Percentiles rank a stretch among this genome's conserved stretches.
These are phyloP conservation scores for Aurifilum marmelostoma DNA, from an alignment of 2,329 filamentous ascomycete species.

Conservation along the genomic window DNA sequence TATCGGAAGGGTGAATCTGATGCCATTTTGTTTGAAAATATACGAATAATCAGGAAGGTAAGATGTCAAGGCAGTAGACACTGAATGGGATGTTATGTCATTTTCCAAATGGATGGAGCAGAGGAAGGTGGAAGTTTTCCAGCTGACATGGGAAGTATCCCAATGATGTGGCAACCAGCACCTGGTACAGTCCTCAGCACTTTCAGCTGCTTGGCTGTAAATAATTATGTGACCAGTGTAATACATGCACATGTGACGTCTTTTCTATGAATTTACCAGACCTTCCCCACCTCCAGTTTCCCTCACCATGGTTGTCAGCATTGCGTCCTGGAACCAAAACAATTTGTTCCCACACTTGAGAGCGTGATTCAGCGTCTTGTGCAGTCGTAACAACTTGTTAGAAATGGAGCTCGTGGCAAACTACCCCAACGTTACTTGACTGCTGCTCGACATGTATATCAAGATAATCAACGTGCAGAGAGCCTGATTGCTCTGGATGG, in stretches of 20 bases:
- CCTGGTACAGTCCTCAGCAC: too few relatives aligned
- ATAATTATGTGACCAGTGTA: not conserved
- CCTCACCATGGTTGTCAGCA: not conserved
- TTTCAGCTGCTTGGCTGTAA: not conserved
- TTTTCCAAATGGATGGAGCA: too few relatives aligned
- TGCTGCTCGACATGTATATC: not conserved
- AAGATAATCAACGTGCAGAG: too few relatives aligned
- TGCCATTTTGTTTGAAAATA: not conserved
- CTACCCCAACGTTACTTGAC: not conserved
- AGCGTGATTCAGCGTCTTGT: not conserved
- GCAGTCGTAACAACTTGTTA: not conserved
- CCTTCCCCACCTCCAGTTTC: conserved; percentile 2
- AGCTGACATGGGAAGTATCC: too few relatives aligned
- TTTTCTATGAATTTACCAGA: too few relatives aligned
- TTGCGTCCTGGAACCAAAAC: not conserved
- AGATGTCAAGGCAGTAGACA: too few relatives aligned
- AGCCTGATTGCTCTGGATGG: too few relatives aligned
- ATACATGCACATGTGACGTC: conserved; percentile 1
- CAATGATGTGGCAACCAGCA: not conserved
- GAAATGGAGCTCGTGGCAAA: not conserved
- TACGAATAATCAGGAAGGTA: too few relatives aligned
- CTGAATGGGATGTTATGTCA: too few relatives aligned
- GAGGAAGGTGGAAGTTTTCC: too few relatives aligned
- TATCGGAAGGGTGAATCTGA: not conserved
- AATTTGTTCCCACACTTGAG: not conserved